Conservation (phyloP, 2,329 filamentous ascomycete species). For the Penicillium janthinellum region DNA sequence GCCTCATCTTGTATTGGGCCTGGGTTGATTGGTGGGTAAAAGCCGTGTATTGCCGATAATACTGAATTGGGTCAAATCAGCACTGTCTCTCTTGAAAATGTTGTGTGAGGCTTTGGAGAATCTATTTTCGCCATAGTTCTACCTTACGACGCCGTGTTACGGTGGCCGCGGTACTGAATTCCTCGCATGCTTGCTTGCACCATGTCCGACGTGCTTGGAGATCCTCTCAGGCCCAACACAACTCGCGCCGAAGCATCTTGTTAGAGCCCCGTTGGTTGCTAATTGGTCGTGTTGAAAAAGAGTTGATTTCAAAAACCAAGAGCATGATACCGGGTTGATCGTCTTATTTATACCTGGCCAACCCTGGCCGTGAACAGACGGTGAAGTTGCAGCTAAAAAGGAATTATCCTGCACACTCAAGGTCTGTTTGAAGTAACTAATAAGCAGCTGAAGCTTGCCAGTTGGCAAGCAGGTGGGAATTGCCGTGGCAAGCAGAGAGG, state of each 20-base stretch:
- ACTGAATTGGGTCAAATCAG: constrained; percentile 8
- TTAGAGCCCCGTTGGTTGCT: not conserved
- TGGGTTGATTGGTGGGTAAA: constrained; percentile 24
- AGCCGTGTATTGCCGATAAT: constrained; percentile 29
- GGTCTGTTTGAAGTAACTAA: not conserved
- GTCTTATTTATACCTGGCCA: not conserved
- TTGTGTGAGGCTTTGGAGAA: not conserved
- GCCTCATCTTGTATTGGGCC: constrained; percentile 26
- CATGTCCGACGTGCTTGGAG: constrained; percentile 31
- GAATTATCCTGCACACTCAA: no score
- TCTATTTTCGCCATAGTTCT: constrained; percentile 32
- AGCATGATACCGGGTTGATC: not conserved
- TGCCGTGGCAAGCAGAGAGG: not conserved
- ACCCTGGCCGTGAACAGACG: no score
- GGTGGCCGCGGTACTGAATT: constrained; percentile 28
- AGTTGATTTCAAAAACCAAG: not conserved
- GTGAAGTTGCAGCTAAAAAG: no score
- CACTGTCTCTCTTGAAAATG: no score
- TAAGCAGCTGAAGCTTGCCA: no score
- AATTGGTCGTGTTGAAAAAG: not conserved
- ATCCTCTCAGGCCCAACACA: constrained; percentile 31
- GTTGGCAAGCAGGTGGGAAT: not conserved
- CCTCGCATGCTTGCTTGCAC: constrained; percentile 30
- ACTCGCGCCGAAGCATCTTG: constrained; percentile 33
- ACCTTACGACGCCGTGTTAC: constrained; percentile 28